phyloP scores from a whole-genome alignment of 768 basidiomycete genomes.

The Gloeophyllum trabeum region DNA sequence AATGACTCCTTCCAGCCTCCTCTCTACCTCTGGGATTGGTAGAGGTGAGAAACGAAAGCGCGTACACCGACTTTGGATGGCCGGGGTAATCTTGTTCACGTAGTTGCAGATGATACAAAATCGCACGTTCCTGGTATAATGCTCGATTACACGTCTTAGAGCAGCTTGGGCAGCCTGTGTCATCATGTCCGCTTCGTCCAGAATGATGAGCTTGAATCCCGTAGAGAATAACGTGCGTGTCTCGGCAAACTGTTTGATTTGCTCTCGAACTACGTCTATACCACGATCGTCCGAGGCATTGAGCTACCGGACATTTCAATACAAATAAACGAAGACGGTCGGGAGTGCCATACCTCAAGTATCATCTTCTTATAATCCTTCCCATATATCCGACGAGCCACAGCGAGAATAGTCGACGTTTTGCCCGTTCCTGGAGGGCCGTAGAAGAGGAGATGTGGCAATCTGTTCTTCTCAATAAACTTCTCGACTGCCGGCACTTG shows the following conservation, averaged over 20 bases:
- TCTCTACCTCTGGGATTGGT: slow-evolving; percentile 77
- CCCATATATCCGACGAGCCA: slow-evolving; percentile 92
- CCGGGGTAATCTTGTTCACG: slow-evolving; percentile 97
- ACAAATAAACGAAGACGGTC: not conserved
- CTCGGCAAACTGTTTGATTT: slow-evolving; percentile 97
- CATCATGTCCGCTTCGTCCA: slow-evolving; percentile 99
- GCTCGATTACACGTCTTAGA: slow-evolving; percentile 93
- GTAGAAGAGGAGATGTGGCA: slow-evolving; percentile 94
- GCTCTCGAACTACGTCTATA: slow-evolving; percentile 96
- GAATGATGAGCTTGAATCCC: slow-evolving; percentile 93
- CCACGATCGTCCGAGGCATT: slow-evolving; percentile 98
- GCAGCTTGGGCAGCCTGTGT: slow-evolving; percentile 96
- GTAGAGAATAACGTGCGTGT: slow-evolving; percentile 87
- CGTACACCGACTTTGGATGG: slow-evolving; percentile 97
- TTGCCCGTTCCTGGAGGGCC: slow-evolving; percentile 98
- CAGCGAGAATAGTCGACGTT: slow-evolving; percentile 93
- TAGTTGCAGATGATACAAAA: slow-evolving; percentile 99
- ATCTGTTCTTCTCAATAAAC: slow-evolving; percentile 88
- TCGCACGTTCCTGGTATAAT: slow-evolving; percentile 96
- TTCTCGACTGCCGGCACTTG: slow-evolving; percentile 63
- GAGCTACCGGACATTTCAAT: slow-evolving; percentile 37
- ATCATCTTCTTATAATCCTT: slow-evolving; percentile 81
- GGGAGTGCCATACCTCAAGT: slow-evolving; percentile 54
- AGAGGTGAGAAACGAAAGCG: slow-evolving; percentile 94
- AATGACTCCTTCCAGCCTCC: slow-evolving; percentile 66